phyloP scores from a whole-genome alignment of 306 rosid genomes.

The Sicyos baderoa region DNA sequence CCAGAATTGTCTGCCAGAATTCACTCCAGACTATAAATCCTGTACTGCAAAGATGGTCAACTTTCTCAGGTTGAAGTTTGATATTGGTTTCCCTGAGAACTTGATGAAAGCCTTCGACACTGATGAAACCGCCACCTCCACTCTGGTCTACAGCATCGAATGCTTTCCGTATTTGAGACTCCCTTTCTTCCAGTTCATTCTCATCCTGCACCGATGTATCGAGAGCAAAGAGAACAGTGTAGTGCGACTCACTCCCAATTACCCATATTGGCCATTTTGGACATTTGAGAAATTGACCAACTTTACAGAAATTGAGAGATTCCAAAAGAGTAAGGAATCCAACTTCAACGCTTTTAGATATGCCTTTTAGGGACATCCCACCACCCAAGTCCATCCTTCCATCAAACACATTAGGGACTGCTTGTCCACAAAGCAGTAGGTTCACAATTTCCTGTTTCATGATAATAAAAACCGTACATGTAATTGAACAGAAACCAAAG shows the following conservation, averaged over 20 bases:
- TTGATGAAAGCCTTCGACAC: constrained; percentile 83
- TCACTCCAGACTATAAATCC: constrained; percentile 97
- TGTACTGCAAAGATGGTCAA: constrained; percentile 63
- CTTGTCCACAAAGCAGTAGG: constrained; percentile 80
- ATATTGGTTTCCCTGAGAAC: constrained; percentile 62
- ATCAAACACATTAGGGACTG: constrained; percentile 85
- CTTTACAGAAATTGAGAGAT: constrained; percentile 85
- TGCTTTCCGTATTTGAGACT: constrained; percentile 77
- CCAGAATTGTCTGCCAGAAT: constrained; percentile 92
- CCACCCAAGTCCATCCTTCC: constrained; percentile 93
- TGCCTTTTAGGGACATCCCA: constrained; percentile 83
- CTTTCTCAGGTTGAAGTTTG: constrained; percentile 57
- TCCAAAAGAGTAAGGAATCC: constrained; percentile 85
- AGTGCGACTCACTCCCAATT: constrained; percentile 90
- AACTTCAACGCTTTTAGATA: constrained; percentile 72
- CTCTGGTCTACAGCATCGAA: constrained; percentile 93
- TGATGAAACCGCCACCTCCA: constrained; percentile 93
- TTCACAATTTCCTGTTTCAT: constrained; percentile 78
- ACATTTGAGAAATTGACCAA: constrained; percentile 70
- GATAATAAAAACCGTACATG: constrained; percentile 12
- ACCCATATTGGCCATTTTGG: constrained; percentile 99
- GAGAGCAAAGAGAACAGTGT: constrained; percentile 81
- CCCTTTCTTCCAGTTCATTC: constrained; percentile 92
- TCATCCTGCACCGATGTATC: constrained; percentile 73
- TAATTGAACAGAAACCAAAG: neutral